Evolutionary conservation across 257 asterid genomes (phyloP), one percentile per base, ranked within the genome.

Genomic region (Capsicum rhomboideum): DNA sequence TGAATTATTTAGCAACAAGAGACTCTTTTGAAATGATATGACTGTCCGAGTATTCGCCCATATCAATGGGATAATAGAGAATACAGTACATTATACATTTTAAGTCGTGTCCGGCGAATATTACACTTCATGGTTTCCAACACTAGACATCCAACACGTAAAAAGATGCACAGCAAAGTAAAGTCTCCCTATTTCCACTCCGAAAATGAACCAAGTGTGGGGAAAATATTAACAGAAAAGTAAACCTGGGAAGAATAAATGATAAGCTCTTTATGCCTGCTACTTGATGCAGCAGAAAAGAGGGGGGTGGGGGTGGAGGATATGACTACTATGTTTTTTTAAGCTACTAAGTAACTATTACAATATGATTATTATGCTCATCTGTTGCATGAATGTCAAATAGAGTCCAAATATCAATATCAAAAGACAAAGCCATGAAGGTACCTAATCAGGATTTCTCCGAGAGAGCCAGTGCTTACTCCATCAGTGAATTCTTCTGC

Each of bases 401-500:
- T n/a, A 72, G 0, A 13, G 20, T 21, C 50, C 8, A 34, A 17
- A 68, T 44, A 72, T 72, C 37, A 72, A 6, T 13, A 72, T 44
- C n/a, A 72, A 11, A 44, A 3, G 79, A 72, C 0, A 12, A 72
- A 44, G 79, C 21, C 20, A 44, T 13, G 31, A 71, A 40, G 13
- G 37, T 86, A 93, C 95, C 97, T 90, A 86, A 93, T 91, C 89
- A 93, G 85, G 89, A 93, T 96, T 89, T 96, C 99, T 84, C 99
- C 99, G 72, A 96, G 99, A 84, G 90, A 92, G 64, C 99, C 99
- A 75, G 94, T 91, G 88, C 89, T 89, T 82, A 93, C 91, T 56
- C 99, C 99, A 74, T 96, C 99, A 64, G 94, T 88, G 74, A 86
- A 96, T 78, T 96, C 99, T 82, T 96, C 99, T 66, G 99, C 98